Evolutionary conservation across 2,329 filamentous ascomycete species (phyloP), one percentile per base, ranked within the genome.

Genomic region (Phoma sp.): DNA sequence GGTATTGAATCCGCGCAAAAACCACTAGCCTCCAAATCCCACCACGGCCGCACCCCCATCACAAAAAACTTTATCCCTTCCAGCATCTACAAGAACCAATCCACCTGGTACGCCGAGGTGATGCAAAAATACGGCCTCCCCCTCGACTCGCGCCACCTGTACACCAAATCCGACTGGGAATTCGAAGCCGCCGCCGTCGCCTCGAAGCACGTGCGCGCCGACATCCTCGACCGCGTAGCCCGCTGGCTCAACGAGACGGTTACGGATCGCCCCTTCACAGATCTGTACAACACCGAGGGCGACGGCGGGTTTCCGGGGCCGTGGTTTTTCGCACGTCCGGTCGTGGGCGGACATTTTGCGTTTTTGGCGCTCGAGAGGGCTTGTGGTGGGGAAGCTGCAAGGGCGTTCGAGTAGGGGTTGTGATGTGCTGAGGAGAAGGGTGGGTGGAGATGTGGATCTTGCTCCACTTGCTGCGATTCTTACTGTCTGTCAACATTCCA

Each of bases 121-220:
- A 84, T 91, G 62, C 91, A 96, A 73, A 87, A 85, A 66, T 96
- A 94, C 73, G 92, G 92, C 1, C 78, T 96, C 3, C 91, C 92
- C 0, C 83, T 96, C 7, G 92, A 96, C 75, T 89, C 85, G 63
- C 85, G 92, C 38, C 91, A 95, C 74, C 75, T 94, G 3, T 95
- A 95, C 74, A 89, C 91, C 31, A 96, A 96, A 77, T 92, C 88
- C 27, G 92, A 96, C 76, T 96, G 92, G 92, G 88, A 95, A 66
- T 92, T 96, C 73, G 93, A 95, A 74, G 90, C 91, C 0, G 91
- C 92, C 41, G 90, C 91, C 1, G 88, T 96, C 5, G 85, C 90
- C 4, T 87, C 86, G 63, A 84, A 84, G 70, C 77, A 82, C 54
- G 89, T 89, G 1, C 83, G 91, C 49, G 81, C 82, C 2, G 85